Base-by-base conservation (phyloP, 73 alveolate genomes). In the Tetrahymena borealis region DNA sequence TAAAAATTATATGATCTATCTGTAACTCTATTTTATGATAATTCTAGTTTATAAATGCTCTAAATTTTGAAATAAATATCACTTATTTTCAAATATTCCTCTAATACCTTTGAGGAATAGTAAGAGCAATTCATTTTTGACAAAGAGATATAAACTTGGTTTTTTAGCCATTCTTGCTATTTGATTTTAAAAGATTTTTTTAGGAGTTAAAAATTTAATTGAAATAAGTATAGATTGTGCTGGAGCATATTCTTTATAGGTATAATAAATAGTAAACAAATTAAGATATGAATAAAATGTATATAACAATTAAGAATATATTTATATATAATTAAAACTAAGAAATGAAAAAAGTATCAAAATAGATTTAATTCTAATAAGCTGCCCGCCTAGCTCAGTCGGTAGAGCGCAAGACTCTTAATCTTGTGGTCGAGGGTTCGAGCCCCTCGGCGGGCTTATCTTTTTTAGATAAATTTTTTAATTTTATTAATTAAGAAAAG, bases 311-410 rank as follows among this genome's bases (percentile, higher is more conserved):
- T n/a, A n/a, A n/a, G n/a, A n/a, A n/a, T n/a, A n/a, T n/a, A n/a
- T n/a, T n/a, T n/a, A n/a, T n/a, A n/a, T n/a, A n/a, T 60, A 0
- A 60, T 60, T 0, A 7, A 20, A 60, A 11, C 1, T 24, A 60
- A 60, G 28, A 18, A 2, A 24, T 60, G 10, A n/a, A 18, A 60
- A 60, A 60, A 60, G 6, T 60, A 60, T 9, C 7, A 1, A 20
- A 15, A 24, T 15, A 60, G 6, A 18, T 32, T 24, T 60, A n/a
- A 60, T 1, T 60, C 1, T 28, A 1, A 60, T 60, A 35, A 60
- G 85, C 85, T 60, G 85, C 85, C 85, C 85, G 85, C 85, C 85
- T 60, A 60, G 85, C 85, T 60, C 85, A 60, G 85, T 60, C 85
- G 85, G 85, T 60, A 60, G 85, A 60, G 85, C 85, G 85, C 85